Conservation (phyloP, 495 filamentous ascomycete genomes). For the Immersiella caudata region DNA sequence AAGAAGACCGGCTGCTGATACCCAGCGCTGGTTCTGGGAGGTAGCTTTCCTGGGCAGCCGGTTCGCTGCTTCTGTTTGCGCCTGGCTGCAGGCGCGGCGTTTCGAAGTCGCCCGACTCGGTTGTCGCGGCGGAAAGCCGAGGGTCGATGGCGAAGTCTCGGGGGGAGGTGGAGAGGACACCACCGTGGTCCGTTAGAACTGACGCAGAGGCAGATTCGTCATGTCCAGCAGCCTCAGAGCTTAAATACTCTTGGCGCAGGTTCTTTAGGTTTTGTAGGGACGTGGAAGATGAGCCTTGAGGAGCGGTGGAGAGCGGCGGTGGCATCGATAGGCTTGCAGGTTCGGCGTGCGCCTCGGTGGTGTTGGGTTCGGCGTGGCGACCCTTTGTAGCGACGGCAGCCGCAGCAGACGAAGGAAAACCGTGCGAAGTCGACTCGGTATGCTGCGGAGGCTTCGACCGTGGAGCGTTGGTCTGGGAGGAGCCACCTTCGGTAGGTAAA, state of each 20-base stretch:
- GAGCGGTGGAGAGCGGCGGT: constrained; percentile 45
- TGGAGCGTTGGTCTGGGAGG: constrained; percentile 8
- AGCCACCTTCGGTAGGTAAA: neutral
- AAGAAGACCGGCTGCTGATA: constrained; percentile 42
- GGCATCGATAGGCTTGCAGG: constrained; percentile 65
- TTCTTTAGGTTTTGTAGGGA: constrained; percentile 29
- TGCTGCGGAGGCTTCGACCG: constrained; percentile 16
- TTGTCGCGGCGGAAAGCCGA: neutral
- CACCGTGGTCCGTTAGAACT: neutral
- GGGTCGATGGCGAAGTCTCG: constrained; percentile 34
- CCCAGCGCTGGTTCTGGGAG: constrained; percentile 52
- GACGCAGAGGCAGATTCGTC: constrained; percentile 10
- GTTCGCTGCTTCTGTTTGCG: constrained; percentile 23
- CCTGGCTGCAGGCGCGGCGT: constrained; percentile 45
- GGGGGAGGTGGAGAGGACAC: constrained; percentile 22
- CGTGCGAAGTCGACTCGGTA: constrained; percentile 28
- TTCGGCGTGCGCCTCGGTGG: constrained; percentile 51
- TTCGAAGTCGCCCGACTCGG: constrained; percentile 41
- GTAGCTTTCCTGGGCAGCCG: constrained; percentile 33
- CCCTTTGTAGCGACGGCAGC: constrained; percentile 49
- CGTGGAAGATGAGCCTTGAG: constrained; percentile 6
- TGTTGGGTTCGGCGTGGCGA: constrained; percentile 56
- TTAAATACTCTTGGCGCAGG: constrained; percentile 37
- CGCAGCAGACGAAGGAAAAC: constrained; percentile 29
- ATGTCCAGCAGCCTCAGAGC: constrained; percentile 38